Evolutionary conservation across 2,329 filamentous ascomycete genomes (phyloP).

Genomic region (Botrytis hyacinthi): DNA sequence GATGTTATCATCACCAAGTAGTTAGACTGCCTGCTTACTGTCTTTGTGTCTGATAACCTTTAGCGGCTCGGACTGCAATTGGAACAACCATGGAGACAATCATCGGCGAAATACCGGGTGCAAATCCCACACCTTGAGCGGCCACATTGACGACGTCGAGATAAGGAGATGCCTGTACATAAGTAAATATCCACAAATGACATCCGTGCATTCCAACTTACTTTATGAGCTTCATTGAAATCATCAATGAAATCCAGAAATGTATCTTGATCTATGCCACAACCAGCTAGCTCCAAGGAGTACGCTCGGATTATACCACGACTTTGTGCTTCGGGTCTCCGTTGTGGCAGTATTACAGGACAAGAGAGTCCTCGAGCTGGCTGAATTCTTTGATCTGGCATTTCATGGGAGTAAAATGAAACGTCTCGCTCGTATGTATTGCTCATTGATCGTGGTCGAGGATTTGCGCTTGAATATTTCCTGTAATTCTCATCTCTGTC

Average conservation of each 20-base stretch:
- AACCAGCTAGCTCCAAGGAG: conserved; percentile 45
- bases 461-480: neutral
- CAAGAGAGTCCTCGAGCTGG: conserved; percentile 24
- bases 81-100: conserved; percentile 45
- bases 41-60: conserved; percentile 32
- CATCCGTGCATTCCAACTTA: neutral
- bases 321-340: conserved; percentile 45
- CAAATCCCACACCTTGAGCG: conserved; percentile 41
- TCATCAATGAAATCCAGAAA: conserved; percentile 50
- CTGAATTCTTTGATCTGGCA: neutral
- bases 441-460: neutral
- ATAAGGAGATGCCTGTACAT: conserved; percentile 34
- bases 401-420: conserved; percentile 9
- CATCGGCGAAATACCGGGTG: conserved; percentile 42
- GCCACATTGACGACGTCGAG: conserved; percentile 45
- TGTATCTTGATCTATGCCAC: conserved; percentile 47
- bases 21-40: conserved; percentile 16
- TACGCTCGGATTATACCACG: conserved; percentile 50
- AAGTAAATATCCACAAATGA: conserved; percentile 18
- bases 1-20: neutral
- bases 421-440: neutral
- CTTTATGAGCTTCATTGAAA: conserved; percentile 42
- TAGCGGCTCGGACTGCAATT: conserved; percentile 42
- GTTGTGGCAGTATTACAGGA: conserved; percentile 52
- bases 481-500: neutral